Evolutionary conservation across 371 early-diverging fungal genomes (phyloP).

Genomic region (Mycotypha africana): DNA sequence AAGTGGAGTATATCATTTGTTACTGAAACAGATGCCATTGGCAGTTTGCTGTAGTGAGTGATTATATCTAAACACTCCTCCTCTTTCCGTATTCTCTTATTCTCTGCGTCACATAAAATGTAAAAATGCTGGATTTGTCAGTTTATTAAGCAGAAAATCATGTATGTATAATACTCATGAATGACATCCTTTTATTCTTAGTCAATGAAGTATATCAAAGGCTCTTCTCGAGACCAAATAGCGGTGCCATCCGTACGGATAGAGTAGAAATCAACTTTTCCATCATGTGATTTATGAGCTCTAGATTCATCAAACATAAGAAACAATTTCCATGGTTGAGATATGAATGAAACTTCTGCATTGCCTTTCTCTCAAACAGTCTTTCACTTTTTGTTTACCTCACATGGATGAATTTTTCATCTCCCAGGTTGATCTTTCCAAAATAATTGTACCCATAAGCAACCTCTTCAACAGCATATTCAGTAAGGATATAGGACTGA

Average conservation of each 20-base stretch:
- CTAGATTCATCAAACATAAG: constrained; percentile 18
- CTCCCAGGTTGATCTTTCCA: constrained; percentile 48
- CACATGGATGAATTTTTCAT: constrained; percentile 43
- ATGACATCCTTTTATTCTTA: constrained; percentile 12
- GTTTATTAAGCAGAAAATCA: no score
- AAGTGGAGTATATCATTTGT: no score
- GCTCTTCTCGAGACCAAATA: constrained; percentile 48
- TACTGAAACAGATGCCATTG: no score
- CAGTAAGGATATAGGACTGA: constrained; percentile 35
- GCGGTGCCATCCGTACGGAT: constrained; percentile 45
- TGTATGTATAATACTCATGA: no score
- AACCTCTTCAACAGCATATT: constrained; percentile 48
- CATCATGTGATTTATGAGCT: constrained; percentile 36
- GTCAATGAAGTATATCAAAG: constrained; percentile 50
- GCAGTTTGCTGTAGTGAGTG: no score
- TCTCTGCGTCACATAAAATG: no score
- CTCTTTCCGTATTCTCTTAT: no score
- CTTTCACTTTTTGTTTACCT: constrained; percentile 25
- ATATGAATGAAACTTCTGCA: no score
- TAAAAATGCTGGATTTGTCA: no score
- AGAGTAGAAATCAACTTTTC: constrained; percentile 35
- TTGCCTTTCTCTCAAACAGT: no score
- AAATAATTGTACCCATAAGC: constrained; percentile 51
- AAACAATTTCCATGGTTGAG: no score
- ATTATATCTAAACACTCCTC: no score